phyloP scores from a whole-genome alignment of 2,329 filamentous ascomycete genomes.

The Alternaria sp. region DNA sequence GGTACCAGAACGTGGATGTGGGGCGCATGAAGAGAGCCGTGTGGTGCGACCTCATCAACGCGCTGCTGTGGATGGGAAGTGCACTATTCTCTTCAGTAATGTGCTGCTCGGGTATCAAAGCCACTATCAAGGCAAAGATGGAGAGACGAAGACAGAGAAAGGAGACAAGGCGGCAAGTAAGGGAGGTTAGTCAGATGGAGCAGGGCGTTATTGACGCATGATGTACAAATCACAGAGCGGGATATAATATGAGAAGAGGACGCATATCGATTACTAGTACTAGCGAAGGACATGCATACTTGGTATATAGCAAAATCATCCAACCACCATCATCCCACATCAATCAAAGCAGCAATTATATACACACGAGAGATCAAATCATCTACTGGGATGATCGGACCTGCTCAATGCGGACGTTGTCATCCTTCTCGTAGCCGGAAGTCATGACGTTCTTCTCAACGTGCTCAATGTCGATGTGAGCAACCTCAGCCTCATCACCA shows the following conservation, averaged over 20 bases:
- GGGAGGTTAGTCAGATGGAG: constrained; percentile 5
- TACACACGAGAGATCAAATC: not conserved
- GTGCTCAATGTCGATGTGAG: constrained; percentile 33
- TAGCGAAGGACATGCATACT: constrained; percentile 3
- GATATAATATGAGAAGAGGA: not conserved
- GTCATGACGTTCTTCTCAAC: constrained; percentile 23
- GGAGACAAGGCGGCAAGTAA: not conserved
- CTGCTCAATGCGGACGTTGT: constrained; percentile 24
- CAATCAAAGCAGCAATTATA: not conserved
- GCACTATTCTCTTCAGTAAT: constrained; percentile 32
- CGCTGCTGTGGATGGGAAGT: constrained; percentile 30
- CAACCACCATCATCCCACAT: not conserved
- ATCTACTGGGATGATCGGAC: constrained; percentile 9
- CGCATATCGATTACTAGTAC: constrained; percentile 1
- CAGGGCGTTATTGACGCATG: not conserved
- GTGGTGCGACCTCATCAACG: constrained; percentile 33
- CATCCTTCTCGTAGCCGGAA: constrained; percentile 36
- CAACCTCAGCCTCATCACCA: constrained; percentile 62
- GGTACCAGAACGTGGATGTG: constrained; percentile 14
- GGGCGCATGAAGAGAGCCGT: constrained; percentile 28
- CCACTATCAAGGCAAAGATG: constrained; percentile 19
- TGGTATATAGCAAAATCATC: constrained; percentile 6
- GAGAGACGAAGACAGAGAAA: constrained; percentile 5
- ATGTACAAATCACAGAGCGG: not conserved
- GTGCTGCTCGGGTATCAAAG: constrained; percentile 33